Conservation (phyloP, 2,329 filamentous ascomycete species). For the Colletotrichum orbiculare region DNA sequence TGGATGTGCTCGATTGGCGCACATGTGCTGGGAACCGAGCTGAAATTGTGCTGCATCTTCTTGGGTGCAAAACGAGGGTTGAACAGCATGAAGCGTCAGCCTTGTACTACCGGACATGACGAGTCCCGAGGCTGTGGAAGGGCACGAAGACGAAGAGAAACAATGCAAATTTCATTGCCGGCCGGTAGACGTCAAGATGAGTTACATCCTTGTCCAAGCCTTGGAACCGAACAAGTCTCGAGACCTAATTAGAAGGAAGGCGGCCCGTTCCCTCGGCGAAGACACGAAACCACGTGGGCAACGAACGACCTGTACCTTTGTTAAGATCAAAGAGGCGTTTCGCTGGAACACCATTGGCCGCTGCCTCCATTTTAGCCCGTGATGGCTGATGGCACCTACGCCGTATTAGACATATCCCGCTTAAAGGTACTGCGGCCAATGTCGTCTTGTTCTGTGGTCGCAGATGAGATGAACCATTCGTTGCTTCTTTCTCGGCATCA, state of each 20-base stretch:
- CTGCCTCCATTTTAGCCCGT: background rate
- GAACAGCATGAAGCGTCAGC: constrained; percentile 2
- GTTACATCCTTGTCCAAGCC: constrained; percentile 2
- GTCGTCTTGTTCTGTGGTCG: background rate
- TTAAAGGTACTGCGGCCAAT: background rate
- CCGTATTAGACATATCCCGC: background rate
- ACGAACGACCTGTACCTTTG: constrained; percentile 5
- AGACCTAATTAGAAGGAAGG: background rate
- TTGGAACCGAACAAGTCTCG: constrained; percentile 15
- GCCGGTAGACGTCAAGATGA: constrained; percentile 13
- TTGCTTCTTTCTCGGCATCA: constrained; percentile 6
- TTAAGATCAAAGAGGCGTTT: constrained; percentile 15
- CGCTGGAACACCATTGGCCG: constrained; percentile 22
- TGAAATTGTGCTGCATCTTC: background rate
- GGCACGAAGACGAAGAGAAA: background rate
- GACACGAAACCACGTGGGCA: constrained; percentile 21
- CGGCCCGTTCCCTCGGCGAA: constrained; percentile 33
- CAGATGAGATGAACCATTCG: too few relatives aligned
- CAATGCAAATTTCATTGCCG: background rate
- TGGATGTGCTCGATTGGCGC: constrained; percentile 23
- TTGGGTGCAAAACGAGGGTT: background rate
- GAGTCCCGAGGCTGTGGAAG: background rate
- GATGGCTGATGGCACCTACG: constrained; percentile 8
- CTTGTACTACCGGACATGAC: constrained; percentile 2
- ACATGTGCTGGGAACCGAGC: constrained; percentile 15